Evolutionary conservation across 2,329 filamentous ascomycete genomes (phyloP).

Genomic region (Claviceps africana): DNA sequence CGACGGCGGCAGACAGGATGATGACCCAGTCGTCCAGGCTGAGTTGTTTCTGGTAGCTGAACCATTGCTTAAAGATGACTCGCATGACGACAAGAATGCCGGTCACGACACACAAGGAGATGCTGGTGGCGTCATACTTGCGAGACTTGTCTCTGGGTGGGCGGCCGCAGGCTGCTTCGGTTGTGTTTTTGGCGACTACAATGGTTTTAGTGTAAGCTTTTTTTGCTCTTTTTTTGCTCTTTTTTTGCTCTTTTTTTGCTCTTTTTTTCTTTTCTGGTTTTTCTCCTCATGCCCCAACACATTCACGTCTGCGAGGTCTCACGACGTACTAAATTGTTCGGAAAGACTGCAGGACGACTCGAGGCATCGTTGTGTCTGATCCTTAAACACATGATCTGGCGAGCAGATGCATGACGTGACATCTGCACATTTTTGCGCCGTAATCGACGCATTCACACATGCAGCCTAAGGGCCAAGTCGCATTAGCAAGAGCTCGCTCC

Average conservation of each 20-base stretch:
- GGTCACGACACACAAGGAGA: slow-evolving; percentile 10
- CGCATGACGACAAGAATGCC: slow-evolving; percentile 9
- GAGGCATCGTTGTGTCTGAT: neutral
- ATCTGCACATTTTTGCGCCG: neutral
- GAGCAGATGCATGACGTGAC: slow-evolving; percentile 2
- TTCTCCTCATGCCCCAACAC: neutral
- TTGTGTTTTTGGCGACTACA: slow-evolving; percentile 5
- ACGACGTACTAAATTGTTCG: neutral
- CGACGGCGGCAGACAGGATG: slow-evolving; percentile 10
- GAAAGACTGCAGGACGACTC: neutral
- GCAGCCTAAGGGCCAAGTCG: neutral
- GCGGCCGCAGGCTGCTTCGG: slow-evolving; percentile 3
- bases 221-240: too few species aligned
- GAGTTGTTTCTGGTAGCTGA: slow-evolving; percentile 16
- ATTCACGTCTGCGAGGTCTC: neutral
- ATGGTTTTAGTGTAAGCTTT: too few species aligned
- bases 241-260: too few species aligned
- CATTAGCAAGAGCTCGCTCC: neutral
- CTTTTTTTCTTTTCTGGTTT: neutral
- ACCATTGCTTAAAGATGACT: slow-evolving; percentile 13
- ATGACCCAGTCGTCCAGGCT: slow-evolving; percentile 20
- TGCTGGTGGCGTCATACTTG: slow-evolving; percentile 4
- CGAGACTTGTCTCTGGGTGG: slow-evolving; percentile 2
- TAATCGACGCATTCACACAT: neutral
- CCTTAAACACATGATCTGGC: neutral